These are phyloP conservation scores for Noccaea bulbosa DNA, from an alignment of 345 rosid genomes.

Conservation along the genomic window DNA sequence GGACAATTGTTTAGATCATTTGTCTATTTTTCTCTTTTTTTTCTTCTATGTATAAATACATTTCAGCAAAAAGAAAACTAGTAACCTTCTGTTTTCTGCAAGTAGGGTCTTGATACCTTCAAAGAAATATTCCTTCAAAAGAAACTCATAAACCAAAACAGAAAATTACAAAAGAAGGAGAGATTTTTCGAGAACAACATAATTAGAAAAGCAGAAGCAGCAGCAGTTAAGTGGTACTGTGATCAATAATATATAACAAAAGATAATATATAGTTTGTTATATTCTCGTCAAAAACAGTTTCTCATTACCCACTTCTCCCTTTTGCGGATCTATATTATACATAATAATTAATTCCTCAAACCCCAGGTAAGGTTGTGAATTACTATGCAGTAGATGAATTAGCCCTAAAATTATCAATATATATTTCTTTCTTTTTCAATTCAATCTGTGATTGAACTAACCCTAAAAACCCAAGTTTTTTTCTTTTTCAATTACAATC, in stretches of 20 bases:
- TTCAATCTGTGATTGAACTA: conserved; percentile 5
- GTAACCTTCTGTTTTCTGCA: conserved; percentile 55
- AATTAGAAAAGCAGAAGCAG: conserved; percentile 43
- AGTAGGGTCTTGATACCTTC: conserved; percentile 42
- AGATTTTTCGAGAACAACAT: conserved; percentile 34
- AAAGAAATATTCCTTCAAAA: conserved; percentile 39
- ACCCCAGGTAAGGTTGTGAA: conserved; percentile 27
- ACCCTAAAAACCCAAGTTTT: not conserved
- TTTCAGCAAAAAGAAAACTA: conserved; percentile 34
- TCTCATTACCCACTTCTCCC: conserved; percentile 17
- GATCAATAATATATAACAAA: conserved; percentile 11
- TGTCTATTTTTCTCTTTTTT: conserved; percentile 30
- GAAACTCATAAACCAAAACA: conserved; percentile 33
- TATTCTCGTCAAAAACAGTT: conserved; percentile 20
- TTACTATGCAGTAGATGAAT: not conserved
- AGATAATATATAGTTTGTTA: conserved; percentile 16
- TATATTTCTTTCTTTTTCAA: conserved; percentile 1
- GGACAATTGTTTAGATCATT: conserved; percentile 46
- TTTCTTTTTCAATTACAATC: not conserved
- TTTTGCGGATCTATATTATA: conserved; percentile 19
- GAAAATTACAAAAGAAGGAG: conserved; percentile 8
- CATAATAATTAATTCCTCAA: conserved; percentile 7
- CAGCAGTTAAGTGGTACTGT: conserved; percentile 47
- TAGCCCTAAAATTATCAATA: conserved; percentile 9
- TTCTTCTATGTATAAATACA: conserved; percentile 48